Evolutionary conservation across 1,284 basidiomycete genomes (phyloP), one percentile per base, ranked within the genome.

Genomic region (Porodaedalea pini): DNA sequence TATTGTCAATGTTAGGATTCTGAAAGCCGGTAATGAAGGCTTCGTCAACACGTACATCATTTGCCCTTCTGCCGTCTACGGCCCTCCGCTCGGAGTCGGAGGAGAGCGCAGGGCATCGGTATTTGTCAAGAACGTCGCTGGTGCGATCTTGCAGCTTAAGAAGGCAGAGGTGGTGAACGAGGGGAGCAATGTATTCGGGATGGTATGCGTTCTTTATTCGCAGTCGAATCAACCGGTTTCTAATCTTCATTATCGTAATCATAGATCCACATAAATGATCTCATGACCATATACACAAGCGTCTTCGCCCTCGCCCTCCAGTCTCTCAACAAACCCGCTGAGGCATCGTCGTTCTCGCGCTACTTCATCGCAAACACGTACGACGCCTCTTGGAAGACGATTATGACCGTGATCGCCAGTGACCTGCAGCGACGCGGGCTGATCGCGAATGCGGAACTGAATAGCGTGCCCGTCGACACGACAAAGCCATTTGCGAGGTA

Each of bases 231-330:
- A 11, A 17, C 21, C n/a, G 15, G 13, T 5, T 54, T 2, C 25
- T 49, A 6, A 34, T 17, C 4, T 39, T 23, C 21, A 17, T 6
- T 36, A 4, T 17, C 17, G 31, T 10, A 19, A 11, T 5, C 27
- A 15, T 29, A 59, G 61, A 61, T 63, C 7, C 60, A 67, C 32
- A 61, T 66, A 17, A 54, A 56, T 19, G 65, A 66, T 51, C 58
- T 65, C 1, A 55, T 58, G n/a, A 59, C 57, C 8, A 51, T 67
- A 11, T 66, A 61, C 49, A 19, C 58, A 29, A 39, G 59, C 32
- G 61, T 67, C 0, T 49, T 65, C 17, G 37, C 51, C 17, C 57
- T 37, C 13, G 60, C 61, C 19, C 32, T 63, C 23, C 51, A 51
- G 32, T 10, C 10, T 13, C 6, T 48, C 29, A 57, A 48, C 10